phyloP scores from a whole-genome alignment of 1,284 basidiomycete species.

The Ceratobasidium sp. region DNA sequence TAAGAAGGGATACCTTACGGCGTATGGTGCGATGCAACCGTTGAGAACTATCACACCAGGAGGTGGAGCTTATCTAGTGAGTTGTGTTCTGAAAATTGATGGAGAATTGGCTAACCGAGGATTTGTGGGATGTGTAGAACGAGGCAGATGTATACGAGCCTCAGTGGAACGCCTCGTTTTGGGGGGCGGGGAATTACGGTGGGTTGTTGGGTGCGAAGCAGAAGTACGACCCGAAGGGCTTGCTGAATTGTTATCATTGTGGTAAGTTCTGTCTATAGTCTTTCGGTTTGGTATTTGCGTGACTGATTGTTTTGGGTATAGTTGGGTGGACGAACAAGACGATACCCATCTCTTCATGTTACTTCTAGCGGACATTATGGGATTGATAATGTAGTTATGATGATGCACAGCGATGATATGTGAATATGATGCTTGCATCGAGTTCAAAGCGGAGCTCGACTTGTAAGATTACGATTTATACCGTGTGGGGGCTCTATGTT shows the following conservation, averaged over 20 bases:
- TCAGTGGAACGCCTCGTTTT: constrained; percentile 60
- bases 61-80: background rate
- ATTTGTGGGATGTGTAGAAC: constrained; percentile 56
- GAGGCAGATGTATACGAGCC: constrained; percentile 68
- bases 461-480: too few relatives aligned
- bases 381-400: background rate
- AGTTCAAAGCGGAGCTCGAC: background rate
- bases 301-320: background rate
- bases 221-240: constrained; percentile 65
- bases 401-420: background rate
- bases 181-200: constrained; percentile 62
- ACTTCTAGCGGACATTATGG: constrained; percentile 3
- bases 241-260: constrained; percentile 71
- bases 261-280: constrained; percentile 54
- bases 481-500: too few relatives aligned
- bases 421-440: background rate
- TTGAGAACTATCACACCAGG: constrained; percentile 35
- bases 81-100: background rate
- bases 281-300: background rate
- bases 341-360: constrained; percentile 16
- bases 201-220: constrained; percentile 62
- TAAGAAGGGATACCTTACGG: constrained; percentile 17
- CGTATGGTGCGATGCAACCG: constrained; percentile 41
- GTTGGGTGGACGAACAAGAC: constrained; percentile 19
- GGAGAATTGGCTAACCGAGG: background rate